Conservation (phyloP, 2,329 filamentous ascomycete species). For the Pseudogymnoascus pannorum region DNA sequence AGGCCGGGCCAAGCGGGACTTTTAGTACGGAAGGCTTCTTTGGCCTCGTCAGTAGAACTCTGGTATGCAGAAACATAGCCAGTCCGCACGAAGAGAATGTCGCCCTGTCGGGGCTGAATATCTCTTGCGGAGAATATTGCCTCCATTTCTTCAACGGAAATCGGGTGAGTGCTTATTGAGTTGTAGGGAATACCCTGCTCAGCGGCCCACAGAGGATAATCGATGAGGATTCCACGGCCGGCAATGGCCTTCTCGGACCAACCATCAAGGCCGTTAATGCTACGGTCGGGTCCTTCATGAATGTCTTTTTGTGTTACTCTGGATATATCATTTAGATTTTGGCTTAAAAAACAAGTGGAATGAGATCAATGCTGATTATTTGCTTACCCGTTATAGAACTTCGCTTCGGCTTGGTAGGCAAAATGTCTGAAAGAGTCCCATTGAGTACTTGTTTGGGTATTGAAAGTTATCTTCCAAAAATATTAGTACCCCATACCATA, state of each 20-base stretch:
- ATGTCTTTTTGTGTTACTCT: conserved; percentile 17
- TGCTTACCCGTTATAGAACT: conserved; percentile 29
- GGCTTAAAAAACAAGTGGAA: not conserved
- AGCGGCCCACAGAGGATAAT: conserved; percentile 51
- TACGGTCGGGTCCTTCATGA: conserved; percentile 21
- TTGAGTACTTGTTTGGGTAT: conserved; percentile 39
- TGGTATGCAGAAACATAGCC: conserved; percentile 31
- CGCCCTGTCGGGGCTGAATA: conserved; percentile 29
- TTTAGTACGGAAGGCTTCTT: conserved; percentile 23
- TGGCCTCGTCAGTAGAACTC: conserved; percentile 17
- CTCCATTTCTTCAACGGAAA: conserved; percentile 26
- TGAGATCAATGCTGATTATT: conserved; percentile 6
- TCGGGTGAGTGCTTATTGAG: conserved; percentile 37
- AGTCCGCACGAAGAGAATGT: conserved; percentile 35
- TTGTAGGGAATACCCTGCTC: conserved; percentile 48
- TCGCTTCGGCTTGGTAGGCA: conserved; percentile 29
- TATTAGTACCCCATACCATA: too few species aligned
- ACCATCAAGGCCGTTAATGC: conserved; percentile 26
- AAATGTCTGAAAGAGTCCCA: conserved; percentile 40
- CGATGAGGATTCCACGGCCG: conserved; percentile 44
- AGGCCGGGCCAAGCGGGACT: conserved; percentile 16
- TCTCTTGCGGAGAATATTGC: conserved; percentile 30
- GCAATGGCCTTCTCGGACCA: conserved; percentile 38
- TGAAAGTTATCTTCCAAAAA: conserved; percentile 24
- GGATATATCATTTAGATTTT: conserved; percentile 19